phyloP scores from a whole-genome alignment of 805 yeast species.

The Wickerhamiella galacta region DNA sequence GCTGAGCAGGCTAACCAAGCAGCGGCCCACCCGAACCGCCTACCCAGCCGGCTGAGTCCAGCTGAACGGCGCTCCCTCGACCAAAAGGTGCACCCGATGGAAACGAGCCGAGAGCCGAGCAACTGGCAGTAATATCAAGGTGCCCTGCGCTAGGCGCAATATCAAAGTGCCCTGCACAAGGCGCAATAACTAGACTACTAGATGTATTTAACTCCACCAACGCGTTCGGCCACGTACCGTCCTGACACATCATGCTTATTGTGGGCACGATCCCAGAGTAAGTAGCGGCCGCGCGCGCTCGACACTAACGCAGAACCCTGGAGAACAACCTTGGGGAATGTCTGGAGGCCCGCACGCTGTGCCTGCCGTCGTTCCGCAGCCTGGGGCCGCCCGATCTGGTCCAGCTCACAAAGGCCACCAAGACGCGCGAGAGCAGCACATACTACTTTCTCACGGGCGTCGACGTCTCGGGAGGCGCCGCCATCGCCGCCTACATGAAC shows the following conservation, averaged over 20 bases:
- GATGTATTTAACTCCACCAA: no score
- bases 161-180: no score
- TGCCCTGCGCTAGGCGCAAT: no score
- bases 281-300: background rate
- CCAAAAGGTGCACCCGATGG: no score
- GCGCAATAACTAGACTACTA: no score
- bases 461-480: constrained; percentile 35
- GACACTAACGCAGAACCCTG: constrained; percentile 21
- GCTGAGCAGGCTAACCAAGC: no score
- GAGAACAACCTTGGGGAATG: constrained; percentile 38
- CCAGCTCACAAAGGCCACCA: constrained; percentile 28
- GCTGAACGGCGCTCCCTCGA: no score
- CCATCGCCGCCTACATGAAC: constrained; percentile 39
- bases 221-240: no score
- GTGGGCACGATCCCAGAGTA: constrained; percentile 3
- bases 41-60: no score
- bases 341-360: constrained; percentile 32
- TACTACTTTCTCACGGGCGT: constrained; percentile 40
- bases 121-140: no score
- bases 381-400: constrained; percentile 65
- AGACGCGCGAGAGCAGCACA: constrained; percentile 33
- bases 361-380: constrained; percentile 30
- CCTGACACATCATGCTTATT: constrained; percentile 2
- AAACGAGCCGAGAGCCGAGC: no score
- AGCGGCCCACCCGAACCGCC: no score